These are phyloP conservation scores for Wolfiporia cocos DNA, from an alignment of 1,284 basidiomycete species.

Conservation along the genomic window DNA sequence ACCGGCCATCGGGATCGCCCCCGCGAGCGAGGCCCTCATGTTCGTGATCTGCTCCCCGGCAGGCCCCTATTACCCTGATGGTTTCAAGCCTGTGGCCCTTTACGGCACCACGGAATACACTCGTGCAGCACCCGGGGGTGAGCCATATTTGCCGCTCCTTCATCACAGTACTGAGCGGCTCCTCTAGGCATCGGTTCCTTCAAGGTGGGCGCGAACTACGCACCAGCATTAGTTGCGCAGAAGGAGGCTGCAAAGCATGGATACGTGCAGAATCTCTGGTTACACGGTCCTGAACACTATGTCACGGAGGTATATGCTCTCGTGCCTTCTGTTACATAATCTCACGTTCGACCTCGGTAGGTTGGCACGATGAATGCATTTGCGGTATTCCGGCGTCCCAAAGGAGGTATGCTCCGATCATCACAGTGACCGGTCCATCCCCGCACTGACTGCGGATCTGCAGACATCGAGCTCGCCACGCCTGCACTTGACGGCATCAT, in stretches of 20 bases:
- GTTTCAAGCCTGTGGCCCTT: conserved; percentile 94
- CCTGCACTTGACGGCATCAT: conserved; percentile 95
- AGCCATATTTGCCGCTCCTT: conserved; percentile 12
- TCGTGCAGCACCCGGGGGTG: conserved; percentile 85
- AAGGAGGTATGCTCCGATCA: conserved; percentile 50
- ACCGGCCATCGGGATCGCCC: conserved; percentile 81
- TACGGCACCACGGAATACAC: conserved; percentile 90
- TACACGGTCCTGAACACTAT: conserved; percentile 83
- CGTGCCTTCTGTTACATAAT: no score
- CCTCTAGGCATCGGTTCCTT: conserved; percentile 71
- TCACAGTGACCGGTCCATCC: background rate
- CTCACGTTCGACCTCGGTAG: conserved; percentile 22
- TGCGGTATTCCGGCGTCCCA: conserved; percentile 71
- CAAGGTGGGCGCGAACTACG: conserved; percentile 93
- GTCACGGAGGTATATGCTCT: conserved; percentile 62
- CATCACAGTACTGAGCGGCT: no score
- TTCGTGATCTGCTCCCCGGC: conserved; percentile 95
- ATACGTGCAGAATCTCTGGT: conserved; percentile 95
- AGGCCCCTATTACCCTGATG: conserved; percentile 92
- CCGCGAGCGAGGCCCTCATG: conserved; percentile 84
- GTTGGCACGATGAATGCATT: conserved; percentile 98
- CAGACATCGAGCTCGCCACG: conserved; percentile 78
- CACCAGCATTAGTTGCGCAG: conserved; percentile 86
- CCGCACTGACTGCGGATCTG: background rate
- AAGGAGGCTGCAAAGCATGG: conserved; percentile 78